Evolutionary conservation across 2,329 filamentous ascomycete species (phyloP).

Genomic region (Simplicillium sp.): DNA sequence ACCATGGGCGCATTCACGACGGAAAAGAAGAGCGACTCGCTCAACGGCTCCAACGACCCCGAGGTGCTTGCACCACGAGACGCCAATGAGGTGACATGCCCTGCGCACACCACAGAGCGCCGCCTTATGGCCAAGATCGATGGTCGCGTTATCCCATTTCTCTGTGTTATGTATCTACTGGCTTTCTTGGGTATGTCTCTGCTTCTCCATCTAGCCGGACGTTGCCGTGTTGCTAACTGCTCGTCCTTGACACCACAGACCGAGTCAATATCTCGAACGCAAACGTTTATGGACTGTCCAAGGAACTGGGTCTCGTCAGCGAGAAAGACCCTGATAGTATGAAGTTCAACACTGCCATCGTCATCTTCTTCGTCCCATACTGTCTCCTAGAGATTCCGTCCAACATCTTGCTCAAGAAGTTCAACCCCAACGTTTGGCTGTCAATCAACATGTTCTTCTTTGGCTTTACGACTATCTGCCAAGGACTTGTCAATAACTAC

Average conservation of each 20-base stretch:
- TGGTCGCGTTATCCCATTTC: constrained; percentile 59
- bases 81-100: constrained; percentile 22
- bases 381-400: constrained; percentile 61
- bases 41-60: constrained; percentile 6
- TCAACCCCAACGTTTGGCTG: constrained; percentile 59
- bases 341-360: constrained; percentile 66
- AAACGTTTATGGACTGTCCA: constrained; percentile 52
- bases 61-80: constrained; percentile 1
- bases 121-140: constrained; percentile 63
- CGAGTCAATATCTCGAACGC: constrained; percentile 77
- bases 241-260: constrained; percentile 22
- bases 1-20: constrained; percentile 9
- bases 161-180: constrained; percentile 63
- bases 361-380: constrained; percentile 78
- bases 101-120: constrained; percentile 50
- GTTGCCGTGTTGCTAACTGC: neutral
- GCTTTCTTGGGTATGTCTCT: constrained; percentile 47
- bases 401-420: constrained; percentile 22
- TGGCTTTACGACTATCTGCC: constrained; percentile 62
- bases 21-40: constrained; percentile 11
- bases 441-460: constrained; percentile 79
- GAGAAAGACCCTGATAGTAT: constrained; percentile 36
- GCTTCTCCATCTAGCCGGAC: neutral
- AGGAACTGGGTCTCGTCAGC: constrained; percentile 51
- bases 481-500: constrained; percentile 73